These are phyloP conservation scores for Lentinus brumalis DNA, from an alignment of 768 basidiomycete species.

Conservation along the genomic window DNA sequence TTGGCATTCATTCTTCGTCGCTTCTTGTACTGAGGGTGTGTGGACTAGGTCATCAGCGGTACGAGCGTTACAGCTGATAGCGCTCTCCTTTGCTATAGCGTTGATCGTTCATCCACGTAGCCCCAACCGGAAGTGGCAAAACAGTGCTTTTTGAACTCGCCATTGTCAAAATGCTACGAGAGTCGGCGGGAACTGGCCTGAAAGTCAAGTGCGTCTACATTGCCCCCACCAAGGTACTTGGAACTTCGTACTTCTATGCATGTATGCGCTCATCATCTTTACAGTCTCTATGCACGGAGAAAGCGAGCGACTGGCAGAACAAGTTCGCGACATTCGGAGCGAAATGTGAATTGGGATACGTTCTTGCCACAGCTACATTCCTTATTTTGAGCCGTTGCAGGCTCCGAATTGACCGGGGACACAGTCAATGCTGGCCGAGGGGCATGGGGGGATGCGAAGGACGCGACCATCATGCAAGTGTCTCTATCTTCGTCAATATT, in stretches of 20 bases:
- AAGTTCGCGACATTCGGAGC: constrained; percentile 80
- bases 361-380: background rate
- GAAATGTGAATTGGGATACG: constrained; percentile 55
- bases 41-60: constrained; percentile 1
- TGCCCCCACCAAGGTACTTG: constrained; percentile 81
- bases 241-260: background rate
- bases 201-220: constrained; percentile 84
- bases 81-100: constrained; percentile 29
- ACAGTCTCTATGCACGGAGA: constrained; percentile 88
- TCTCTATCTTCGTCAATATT: background rate
- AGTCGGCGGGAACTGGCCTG: constrained; percentile 37
- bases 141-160: constrained; percentile 93
- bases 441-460: constrained; percentile 73
- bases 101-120: constrained; percentile 39
- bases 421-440: constrained; percentile 67
- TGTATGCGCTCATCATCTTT: background rate
- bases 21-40: background rate
- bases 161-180: constrained; percentile 71
- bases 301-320: constrained; percentile 76
- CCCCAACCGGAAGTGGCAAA: constrained; percentile 96
- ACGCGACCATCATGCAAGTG: constrained; percentile 76
- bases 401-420: constrained; percentile 91
- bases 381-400: constrained; percentile 39
- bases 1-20: background rate
- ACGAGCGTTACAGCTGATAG: background rate